Evolutionary conservation across 176 grass and related monocot species (phyloP).

Genomic region (Eragrostis curvula): DNA sequence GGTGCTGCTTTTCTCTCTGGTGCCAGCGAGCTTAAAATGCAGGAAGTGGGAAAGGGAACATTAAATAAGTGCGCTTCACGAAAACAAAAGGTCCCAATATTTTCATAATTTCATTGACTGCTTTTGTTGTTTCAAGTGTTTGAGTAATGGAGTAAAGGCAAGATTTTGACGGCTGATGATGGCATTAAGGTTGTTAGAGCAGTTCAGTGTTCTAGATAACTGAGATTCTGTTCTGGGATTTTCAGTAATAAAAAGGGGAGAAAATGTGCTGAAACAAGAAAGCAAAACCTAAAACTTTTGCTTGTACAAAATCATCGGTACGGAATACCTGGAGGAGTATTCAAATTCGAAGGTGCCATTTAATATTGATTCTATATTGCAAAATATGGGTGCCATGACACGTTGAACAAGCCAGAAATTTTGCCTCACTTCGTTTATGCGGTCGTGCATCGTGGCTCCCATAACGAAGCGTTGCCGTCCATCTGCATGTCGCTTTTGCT

Average conservation of each 20-base stretch:
- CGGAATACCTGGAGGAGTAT: neutral
- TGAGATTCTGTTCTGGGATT: neutral
- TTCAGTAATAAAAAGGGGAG: neutral
- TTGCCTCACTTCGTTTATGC: constrained; percentile 2
- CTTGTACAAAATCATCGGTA: neutral
- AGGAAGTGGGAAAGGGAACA: neutral
- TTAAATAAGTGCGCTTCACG: constrained; percentile 21
- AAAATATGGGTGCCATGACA: constrained; percentile 4
- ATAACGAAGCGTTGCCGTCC: constrained; percentile 30
- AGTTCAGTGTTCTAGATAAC: constrained; percentile 6
- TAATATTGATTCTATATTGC: neutral
- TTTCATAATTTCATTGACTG: neutral
- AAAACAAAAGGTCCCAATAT: neutral
- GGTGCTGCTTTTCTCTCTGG: neutral
- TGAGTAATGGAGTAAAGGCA: neutral
- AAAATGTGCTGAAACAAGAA: neutral
- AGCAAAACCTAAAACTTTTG: neutral
- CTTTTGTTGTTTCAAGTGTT: neutral
- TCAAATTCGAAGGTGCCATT: neutral
- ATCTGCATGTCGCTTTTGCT: constrained; percentile 42
- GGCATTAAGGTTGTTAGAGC: neutral
- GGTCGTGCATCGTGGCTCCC: constrained; percentile 50
- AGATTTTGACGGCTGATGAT: constrained; percentile 2
- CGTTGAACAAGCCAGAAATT: neutral
- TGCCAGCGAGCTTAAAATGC: constrained; percentile 27